Evolutionary conservation across 495 filamentous ascomycete genomes (phyloP).

Genomic region (Penicillium bialowiezense): DNA sequence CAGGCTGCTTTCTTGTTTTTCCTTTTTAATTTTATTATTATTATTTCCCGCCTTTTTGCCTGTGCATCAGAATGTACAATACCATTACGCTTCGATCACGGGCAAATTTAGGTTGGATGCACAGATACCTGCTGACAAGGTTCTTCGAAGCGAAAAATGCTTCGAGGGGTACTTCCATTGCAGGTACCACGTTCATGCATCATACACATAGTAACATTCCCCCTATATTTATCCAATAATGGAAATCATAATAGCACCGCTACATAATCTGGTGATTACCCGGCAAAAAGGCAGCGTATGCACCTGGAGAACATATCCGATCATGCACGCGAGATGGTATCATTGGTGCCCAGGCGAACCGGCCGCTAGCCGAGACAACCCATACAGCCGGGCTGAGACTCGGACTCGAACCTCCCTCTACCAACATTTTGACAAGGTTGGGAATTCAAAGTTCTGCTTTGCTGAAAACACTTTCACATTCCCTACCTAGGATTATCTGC

Average conservation of each 20-base stretch:
- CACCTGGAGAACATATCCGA: slow-evolving; percentile 20
- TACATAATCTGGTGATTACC: too few species aligned
- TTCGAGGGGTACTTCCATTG: not conserved
- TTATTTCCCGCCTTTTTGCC: not conserved
- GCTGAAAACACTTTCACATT: too few species aligned
- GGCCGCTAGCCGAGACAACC: not conserved
- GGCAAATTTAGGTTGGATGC: slow-evolving; percentile 1
- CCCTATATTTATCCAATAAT: too few species aligned
- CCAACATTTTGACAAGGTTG: too few species aligned
- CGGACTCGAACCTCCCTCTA: too few species aligned
- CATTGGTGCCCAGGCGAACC: slow-evolving; percentile 24
- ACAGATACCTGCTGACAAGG: not conserved
- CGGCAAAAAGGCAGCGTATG: not conserved
- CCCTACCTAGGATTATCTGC: too few species aligned
- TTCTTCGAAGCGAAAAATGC: not conserved
- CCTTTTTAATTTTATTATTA: not conserved
- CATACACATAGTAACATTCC: not conserved
- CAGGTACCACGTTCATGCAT: not conserved
- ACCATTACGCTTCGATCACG: not conserved
- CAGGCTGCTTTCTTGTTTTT: slow-evolving; percentile 1
- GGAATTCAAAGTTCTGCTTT: too few species aligned
- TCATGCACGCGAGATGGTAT: slow-evolving; percentile 18
- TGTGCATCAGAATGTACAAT: not conserved
- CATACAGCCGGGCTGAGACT: too few species aligned
- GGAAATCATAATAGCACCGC: too few species aligned